Conservation (phyloP, 2,329 filamentous ascomycete genomes). For the Didymosphaeria variabile region DNA sequence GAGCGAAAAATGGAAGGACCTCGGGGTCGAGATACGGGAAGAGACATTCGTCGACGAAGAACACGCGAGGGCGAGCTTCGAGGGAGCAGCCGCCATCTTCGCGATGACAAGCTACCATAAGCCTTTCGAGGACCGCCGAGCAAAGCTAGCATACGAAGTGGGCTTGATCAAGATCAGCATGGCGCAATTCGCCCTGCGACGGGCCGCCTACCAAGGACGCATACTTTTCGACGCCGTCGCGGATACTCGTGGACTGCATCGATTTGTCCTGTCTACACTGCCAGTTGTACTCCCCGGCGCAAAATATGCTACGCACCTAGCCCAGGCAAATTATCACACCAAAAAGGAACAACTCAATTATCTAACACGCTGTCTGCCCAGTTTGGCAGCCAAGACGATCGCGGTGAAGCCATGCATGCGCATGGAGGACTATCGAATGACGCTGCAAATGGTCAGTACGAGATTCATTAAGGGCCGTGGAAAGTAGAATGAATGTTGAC, state of each 20-base stretch:
- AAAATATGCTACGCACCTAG: background rate
- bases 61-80: slow-evolving; percentile 45
- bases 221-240: slow-evolving; percentile 9
- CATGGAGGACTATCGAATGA: slow-evolving; percentile 12
- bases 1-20: slow-evolving; percentile 21
- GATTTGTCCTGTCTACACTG: slow-evolving; percentile 2
- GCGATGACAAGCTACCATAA: slow-evolving; percentile 37
- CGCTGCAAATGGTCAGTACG: slow-evolving; percentile 7
- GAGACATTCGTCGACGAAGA: slow-evolving; percentile 42
- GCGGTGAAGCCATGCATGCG: slow-evolving; percentile 2
- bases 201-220: background rate
- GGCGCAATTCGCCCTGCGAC: background rate
- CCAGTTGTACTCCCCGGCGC: background rate
- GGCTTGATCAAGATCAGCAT: background rate
- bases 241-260: background rate
- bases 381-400: slow-evolving; percentile 1
- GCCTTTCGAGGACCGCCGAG: background rate
- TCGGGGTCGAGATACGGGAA: slow-evolving; percentile 48
- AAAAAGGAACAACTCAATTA: background rate
- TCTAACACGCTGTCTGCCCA: background rate
- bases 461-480: background rate
- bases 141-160: background rate
- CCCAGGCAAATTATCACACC: background rate
- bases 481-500: background rate
- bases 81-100: slow-evolving; percentile 49